phyloP scores from a whole-genome alignment of 441 rosid genomes.

The Bocquillonia castaneifolia region DNA sequence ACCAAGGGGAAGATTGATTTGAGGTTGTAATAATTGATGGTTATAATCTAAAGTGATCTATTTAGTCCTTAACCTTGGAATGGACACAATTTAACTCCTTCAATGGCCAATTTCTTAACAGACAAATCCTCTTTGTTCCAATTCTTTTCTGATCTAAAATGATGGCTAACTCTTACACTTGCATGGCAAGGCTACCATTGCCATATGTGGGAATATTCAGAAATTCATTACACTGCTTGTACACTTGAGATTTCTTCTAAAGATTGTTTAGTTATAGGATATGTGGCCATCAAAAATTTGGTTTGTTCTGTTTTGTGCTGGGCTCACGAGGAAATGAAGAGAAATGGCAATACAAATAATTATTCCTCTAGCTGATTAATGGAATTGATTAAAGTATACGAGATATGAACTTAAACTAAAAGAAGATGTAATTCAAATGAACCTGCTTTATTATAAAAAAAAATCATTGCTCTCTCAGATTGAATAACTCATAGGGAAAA shows the following conservation, averaged over 20 bases:
- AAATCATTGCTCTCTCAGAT: neutral
- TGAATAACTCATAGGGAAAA: neutral
- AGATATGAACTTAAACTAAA: neutral
- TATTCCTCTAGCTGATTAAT: neutral
- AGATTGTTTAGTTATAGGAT: neutral
- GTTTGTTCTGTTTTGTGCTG: neutral
- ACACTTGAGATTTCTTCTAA: neutral
- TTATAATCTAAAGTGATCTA: neutral
- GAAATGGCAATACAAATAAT: neutral
- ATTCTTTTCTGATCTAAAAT: too few relatives aligned
- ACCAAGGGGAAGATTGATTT: neutral
- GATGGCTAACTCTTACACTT: too few relatives aligned
- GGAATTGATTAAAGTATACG: neutral
- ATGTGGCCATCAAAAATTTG: neutral
- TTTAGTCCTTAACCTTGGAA: neutral
- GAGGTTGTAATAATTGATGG: neutral
- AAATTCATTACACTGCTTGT: too few relatives aligned
- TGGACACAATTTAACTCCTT: neutral
- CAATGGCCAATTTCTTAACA: too few relatives aligned
- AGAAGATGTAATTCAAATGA: too few relatives aligned
- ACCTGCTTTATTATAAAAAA: too few relatives aligned
- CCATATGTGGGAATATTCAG: too few relatives aligned
- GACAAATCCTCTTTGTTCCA: too few relatives aligned
- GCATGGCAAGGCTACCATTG: too few relatives aligned
- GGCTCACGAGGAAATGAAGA: neutral